Percentiles rank a stretch among this genome's conserved stretches.
Evolutionary conservation across 805 yeast genomes (phyloP).

Genomic region (Schwanniomyces yamadae): DNA sequence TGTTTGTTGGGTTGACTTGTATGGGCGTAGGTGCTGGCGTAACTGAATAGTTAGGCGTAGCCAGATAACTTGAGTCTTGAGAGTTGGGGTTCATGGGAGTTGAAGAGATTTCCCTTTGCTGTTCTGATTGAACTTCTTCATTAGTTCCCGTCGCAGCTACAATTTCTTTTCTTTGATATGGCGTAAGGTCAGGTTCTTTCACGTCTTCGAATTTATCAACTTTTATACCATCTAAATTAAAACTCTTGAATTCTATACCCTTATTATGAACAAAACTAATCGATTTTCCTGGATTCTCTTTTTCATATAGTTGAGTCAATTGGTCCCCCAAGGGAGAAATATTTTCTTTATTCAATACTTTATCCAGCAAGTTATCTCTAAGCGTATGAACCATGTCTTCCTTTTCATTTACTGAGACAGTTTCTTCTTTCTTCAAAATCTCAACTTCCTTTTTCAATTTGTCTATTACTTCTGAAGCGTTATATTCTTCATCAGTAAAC

Average conservation of each 20-base stretch:
- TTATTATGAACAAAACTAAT: conserved; percentile 14
- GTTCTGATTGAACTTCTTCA: too few species aligned
- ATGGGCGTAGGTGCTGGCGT: too few species aligned
- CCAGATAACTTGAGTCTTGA: too few species aligned
- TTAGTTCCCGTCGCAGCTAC: too few species aligned
- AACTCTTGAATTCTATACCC: conserved; percentile 8
- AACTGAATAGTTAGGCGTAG: too few species aligned
- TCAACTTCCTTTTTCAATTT: conserved; percentile 24
- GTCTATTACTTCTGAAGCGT: conserved; percentile 14
- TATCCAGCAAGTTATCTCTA: conserved; percentile 12
- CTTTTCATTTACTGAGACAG: conserved; percentile 4
- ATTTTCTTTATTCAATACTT: conserved; percentile 14
- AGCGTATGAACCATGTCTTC: conserved; percentile 4
- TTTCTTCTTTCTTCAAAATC: conserved; percentile 2
- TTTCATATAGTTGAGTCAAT: conserved; percentile 15
- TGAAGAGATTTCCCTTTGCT: too few species aligned
- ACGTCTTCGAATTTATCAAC: conserved; percentile 25
- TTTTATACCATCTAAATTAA: conserved; percentile 8
- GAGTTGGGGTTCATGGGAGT: too few species aligned
- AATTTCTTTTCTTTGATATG: conserved; percentile 10
- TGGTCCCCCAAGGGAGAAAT: conserved; percentile 13
- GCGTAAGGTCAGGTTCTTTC: conserved; percentile 17
- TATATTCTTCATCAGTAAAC: conserved; percentile 17
- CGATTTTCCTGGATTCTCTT: conserved; percentile 13
- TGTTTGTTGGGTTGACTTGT: too few species aligned